Conservation (phyloP, 495 filamentous ascomycete species). For the Pyrenula aspistea region DNA sequence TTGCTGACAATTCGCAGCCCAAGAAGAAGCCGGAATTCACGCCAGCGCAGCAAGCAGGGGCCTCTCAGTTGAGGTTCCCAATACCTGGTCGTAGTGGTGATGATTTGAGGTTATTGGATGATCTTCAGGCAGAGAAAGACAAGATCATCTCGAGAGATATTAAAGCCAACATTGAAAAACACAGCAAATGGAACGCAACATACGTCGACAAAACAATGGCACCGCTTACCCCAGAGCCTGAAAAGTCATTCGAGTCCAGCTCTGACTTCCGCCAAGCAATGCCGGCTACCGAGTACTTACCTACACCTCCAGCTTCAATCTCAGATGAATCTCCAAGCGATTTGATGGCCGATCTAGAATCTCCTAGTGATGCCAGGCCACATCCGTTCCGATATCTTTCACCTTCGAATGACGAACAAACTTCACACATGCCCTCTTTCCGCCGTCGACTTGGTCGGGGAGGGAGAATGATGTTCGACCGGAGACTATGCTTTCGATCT, state of each 20-base stretch:
- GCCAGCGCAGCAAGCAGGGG: conserved; percentile 40
- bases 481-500: conserved; percentile 32
- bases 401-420: conserved; percentile 19
- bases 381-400: conserved; percentile 37
- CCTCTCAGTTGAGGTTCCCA: conserved; percentile 53
- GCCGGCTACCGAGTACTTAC: conserved; percentile 55
- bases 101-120: conserved; percentile 65
- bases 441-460: conserved; percentile 62
- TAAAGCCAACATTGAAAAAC: conserved; percentile 66
- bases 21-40: conserved; percentile 54
- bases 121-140: conserved; percentile 70
- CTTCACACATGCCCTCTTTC: conserved; percentile 44
- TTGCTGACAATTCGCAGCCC: conserved; percentile 38
- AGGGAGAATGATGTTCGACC: conserved; percentile 72
- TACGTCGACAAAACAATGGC: conserved; percentile 74
- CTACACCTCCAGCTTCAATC: conserved; percentile 75
- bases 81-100: conserved; percentile 54
- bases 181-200: conserved; percentile 75
- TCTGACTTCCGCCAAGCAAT: conserved; percentile 58
- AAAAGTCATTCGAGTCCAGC: conserved; percentile 41
- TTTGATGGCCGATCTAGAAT: conserved; percentile 17
- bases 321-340: conserved; percentile 49
- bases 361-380: conserved; percentile 25
- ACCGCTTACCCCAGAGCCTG: conserved; percentile 61
- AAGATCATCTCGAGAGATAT: conserved; percentile 67